Conservation (phyloP, 2,329 filamentous ascomycete species). For the Nannizziopsis arthrosporioides region DNA sequence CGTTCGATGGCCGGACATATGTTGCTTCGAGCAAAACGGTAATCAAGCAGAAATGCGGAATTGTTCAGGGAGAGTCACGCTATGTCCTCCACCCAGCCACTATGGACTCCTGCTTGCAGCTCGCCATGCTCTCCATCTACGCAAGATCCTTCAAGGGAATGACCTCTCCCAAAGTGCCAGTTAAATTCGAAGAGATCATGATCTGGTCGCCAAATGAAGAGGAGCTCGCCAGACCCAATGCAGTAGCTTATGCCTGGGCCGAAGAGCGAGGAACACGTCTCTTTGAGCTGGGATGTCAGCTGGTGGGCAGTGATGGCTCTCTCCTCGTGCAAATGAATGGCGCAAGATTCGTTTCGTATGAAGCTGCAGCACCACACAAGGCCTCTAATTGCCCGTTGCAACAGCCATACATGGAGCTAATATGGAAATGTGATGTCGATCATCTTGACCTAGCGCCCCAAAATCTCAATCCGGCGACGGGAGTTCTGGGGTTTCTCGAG, state of each 20-base stretch:
- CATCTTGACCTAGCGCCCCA: neutral
- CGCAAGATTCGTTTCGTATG: neutral
- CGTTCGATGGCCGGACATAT: neutral
- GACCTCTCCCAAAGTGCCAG: neutral
- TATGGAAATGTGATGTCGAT: conserved; percentile 4
- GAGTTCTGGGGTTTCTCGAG: neutral
- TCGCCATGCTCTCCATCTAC: conserved; percentile 5
- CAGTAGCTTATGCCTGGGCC: conserved; percentile 3
- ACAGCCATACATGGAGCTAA: conserved; percentile 3
- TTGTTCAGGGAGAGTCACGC: neutral
- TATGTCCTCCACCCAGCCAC: conserved; percentile 3
- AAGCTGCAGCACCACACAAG: neutral
- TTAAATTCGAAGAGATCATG: conserved; percentile 5
- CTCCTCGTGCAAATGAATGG: conserved; percentile 1
- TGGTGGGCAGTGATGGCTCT: neutral
- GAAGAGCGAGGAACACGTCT: conserved; percentile 3
- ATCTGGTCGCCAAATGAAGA: neutral
- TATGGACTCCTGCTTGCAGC: conserved; percentile 3
- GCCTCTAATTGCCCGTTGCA: neutral
- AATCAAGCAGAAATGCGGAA: neutral
- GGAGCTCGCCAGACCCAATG: neutral
- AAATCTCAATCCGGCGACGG: neutral
- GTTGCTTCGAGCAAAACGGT: neutral
- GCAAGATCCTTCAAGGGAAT: neutral
- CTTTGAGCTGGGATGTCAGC: neutral